These are phyloP conservation scores for Corchorus capsularis DNA, from an alignment of 345 rosid genomes.

Conservation along the genomic window DNA sequence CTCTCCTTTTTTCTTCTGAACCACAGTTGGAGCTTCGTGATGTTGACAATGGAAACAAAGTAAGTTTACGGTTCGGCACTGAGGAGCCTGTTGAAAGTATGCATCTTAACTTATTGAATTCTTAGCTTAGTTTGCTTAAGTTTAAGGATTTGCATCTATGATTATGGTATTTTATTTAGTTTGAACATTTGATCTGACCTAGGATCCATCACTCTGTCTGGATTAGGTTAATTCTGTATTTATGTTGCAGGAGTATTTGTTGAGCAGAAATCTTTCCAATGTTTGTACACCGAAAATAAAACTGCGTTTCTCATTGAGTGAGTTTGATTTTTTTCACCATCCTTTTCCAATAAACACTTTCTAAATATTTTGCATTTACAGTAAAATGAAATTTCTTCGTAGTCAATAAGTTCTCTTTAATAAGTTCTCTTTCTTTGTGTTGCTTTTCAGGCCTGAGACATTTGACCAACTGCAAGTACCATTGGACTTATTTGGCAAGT, in stretches of 20 bases:
- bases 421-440: constrained; percentile 5
- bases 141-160: not conserved
- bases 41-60: constrained; percentile 82
- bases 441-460: constrained; percentile 60
- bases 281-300: constrained; percentile 69
- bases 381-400: not conserved
- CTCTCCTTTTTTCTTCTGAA: not conserved
- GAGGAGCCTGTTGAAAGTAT: constrained; percentile 92
- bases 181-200: not conserved
- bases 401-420: not conserved
- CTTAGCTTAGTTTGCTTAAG: not conserved
- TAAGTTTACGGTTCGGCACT: constrained; percentile 77
- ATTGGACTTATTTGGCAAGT: constrained; percentile 69
- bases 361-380: not conserved
- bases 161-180: not conserved
- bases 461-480: constrained; percentile 91
- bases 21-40: constrained; percentile 88
- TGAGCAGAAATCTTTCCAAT: constrained; percentile 75
- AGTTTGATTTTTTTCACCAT: constrained; percentile 31
- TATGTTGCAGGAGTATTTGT: constrained; percentile 72
- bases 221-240: constrained; percentile 10
- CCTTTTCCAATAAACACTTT: not conserved
- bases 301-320: constrained; percentile 82
- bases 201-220: not conserved
- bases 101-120: constrained; percentile 23